Conservation (phyloP, 179 eudicot species). For the Vitellaria paradoxa region DNA sequence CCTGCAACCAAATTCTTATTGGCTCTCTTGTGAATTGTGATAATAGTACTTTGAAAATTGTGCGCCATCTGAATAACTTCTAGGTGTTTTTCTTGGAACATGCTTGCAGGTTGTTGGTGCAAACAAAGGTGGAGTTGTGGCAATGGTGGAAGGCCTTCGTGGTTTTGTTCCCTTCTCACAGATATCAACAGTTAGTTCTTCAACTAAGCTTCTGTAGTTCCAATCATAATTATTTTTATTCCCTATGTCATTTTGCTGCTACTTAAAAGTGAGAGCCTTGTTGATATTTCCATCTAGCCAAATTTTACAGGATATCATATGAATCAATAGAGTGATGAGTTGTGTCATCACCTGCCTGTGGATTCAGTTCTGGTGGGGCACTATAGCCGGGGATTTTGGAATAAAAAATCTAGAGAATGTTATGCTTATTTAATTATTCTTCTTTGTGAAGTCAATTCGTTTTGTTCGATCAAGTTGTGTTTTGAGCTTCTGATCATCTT, state of each 20-base stretch:
- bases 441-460: conserved; percentile 2
- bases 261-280: background rate
- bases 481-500: background rate
- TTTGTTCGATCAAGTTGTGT: background rate
- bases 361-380: background rate
- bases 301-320: background rate
- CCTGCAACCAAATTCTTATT: too few relatives aligned
- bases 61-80: background rate
- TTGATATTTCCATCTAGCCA: background rate
- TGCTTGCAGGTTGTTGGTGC: conserved; percentile 70
- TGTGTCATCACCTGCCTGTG: background rate
- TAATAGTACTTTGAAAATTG: conserved; percentile 1
- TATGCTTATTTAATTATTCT: background rate
- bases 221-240: background rate
- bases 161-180: conserved; percentile 98
- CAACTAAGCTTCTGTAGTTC: conserved; percentile 7
- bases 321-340: background rate
- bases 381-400: background rate
- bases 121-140: conserved; percentile 94
- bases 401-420: background rate
- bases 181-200: conserved; percentile 68
- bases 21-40: background rate
- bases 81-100: conserved; percentile 7
- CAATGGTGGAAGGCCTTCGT: conserved; percentile 84
- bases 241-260: background rate